A percentile compares a stretch with the other conserved stretches of the same genome.
These are phyloP conservation scores for Xylogone sp. DNA, from an alignment of 2,329 filamentous ascomycete genomes.

Conservation along the genomic window DNA sequence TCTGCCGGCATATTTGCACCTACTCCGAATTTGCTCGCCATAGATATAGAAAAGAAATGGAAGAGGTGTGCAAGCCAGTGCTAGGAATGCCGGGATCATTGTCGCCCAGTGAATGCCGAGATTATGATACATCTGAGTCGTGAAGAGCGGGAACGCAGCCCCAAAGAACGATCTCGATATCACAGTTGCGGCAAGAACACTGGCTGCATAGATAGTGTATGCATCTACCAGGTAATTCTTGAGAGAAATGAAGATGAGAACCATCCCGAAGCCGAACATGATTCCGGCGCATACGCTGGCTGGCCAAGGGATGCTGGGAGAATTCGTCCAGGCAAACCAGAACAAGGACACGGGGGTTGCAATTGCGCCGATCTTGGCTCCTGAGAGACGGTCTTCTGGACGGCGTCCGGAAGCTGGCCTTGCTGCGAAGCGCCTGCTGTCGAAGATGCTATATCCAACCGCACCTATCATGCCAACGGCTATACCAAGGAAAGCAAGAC, in stretches of 20 bases:
- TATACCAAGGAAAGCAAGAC: constrained; percentile 35
- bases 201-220: constrained; percentile 73
- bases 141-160: constrained; percentile 68
- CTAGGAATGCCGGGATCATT: constrained; percentile 68
- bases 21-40: constrained; percentile 56
- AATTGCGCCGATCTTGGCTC: constrained; percentile 36
- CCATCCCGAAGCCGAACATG: constrained; percentile 39
- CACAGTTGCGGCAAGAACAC: constrained; percentile 68
- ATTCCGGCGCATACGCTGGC: constrained; percentile 39
- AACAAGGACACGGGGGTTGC: constrained; percentile 28
- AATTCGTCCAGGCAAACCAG: constrained; percentile 34
- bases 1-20: constrained; percentile 66
- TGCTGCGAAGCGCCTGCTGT: constrained; percentile 39
- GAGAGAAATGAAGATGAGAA: constrained; percentile 60
- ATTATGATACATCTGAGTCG: constrained; percentile 43
- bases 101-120: constrained; percentile 74
- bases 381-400: constrained; percentile 38
- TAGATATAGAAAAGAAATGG: constrained; percentile 77
- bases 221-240: constrained; percentile 65
- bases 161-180: constrained; percentile 71
- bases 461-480: constrained; percentile 36
- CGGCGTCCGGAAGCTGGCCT: constrained; percentile 31
- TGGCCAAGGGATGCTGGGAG: constrained; percentile 13
- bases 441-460: constrained; percentile 35
- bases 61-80: constrained; percentile 66